Conservation (phyloP, 2,329 filamentous ascomycete genomes). For the Ascochyta fabae region DNA sequence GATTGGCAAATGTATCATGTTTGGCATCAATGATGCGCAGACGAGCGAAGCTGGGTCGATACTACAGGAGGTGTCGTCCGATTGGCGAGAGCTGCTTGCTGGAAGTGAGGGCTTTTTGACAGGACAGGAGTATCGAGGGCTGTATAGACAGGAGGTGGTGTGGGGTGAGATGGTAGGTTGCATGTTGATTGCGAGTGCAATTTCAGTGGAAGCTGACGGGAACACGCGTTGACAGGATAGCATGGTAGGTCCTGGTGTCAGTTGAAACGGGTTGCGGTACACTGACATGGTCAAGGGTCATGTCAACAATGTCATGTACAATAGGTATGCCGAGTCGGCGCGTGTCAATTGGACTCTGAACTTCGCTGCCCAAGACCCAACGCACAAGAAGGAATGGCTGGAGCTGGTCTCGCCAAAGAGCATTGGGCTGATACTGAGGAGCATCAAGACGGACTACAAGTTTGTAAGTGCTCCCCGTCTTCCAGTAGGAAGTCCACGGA, state of each 20-base stretch:
- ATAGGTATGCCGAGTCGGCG: constrained; percentile 81
- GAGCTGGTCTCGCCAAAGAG: constrained; percentile 70
- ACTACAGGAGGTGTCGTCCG: constrained; percentile 63
- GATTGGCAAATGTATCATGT: constrained; percentile 76
- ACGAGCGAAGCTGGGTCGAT: constrained; percentile 64
- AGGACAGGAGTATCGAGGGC: constrained; percentile 63
- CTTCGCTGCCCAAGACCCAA: constrained; percentile 68
- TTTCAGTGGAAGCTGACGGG: not conserved
- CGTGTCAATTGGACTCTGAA: constrained; percentile 80
- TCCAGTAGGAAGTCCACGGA: constrained; percentile 9
- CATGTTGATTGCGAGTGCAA: not conserved
- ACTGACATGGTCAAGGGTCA: constrained; percentile 62
- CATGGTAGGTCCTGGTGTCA: constrained; percentile 54
- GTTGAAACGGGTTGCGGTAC: not conserved
- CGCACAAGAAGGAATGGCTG: constrained; percentile 68
- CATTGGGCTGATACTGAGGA: constrained; percentile 77
- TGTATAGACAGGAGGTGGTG: constrained; percentile 71
- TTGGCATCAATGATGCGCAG: constrained; percentile 69
- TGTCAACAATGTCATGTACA: constrained; percentile 87
- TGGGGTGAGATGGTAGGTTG: constrained; percentile 83
- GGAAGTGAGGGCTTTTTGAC: constrained; percentile 80
- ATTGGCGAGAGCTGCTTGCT: constrained; percentile 76
- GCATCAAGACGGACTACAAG: constrained; percentile 84
- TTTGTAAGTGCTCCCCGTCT: constrained; percentile 65
- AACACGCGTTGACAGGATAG: constrained; percentile 50